phyloP scores from a whole-genome alignment of 306 rosid genomes.

The Pyrus bretschneideri region DNA sequence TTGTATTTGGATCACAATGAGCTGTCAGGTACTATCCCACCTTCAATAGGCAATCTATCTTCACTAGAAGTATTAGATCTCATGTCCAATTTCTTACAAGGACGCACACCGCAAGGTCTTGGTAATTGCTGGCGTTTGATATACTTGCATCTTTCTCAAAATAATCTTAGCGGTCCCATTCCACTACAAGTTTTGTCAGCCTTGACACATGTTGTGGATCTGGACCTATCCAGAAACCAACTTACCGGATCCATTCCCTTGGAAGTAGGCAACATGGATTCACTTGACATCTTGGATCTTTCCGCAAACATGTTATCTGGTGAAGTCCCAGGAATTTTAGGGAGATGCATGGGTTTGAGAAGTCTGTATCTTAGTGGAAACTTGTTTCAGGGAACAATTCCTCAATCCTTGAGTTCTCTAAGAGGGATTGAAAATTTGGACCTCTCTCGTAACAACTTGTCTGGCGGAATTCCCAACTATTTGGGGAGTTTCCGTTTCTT shows the following conservation, averaged over 20 bases:
- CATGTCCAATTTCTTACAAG: not conserved
- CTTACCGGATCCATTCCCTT: too few species aligned
- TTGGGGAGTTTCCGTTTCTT: not conserved
- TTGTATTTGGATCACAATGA: not conserved
- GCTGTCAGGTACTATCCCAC: slow-evolving; percentile 14
- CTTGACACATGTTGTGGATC: not conserved
- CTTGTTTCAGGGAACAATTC: slow-evolving; percentile 17
- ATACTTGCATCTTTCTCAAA: not conserved
- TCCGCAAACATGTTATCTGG: not conserved
- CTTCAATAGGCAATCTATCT: slow-evolving; percentile 23
- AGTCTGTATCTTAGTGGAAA: slow-evolving; percentile 6
- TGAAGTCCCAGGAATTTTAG: slow-evolving; percentile 8
- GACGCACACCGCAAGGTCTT: slow-evolving; percentile 6
- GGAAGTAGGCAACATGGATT: not conserved
- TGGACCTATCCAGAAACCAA: not conserved
- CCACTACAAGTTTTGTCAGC: slow-evolving; percentile 16
- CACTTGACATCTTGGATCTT: slow-evolving; percentile 2
- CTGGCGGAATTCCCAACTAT: slow-evolving; percentile 2
- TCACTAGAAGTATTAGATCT: not conserved
- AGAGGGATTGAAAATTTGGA: slow-evolving; percentile 11
- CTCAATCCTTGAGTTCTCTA: slow-evolving; percentile 3
- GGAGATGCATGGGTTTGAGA: slow-evolving; percentile 8
- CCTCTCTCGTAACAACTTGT: slow-evolving; percentile 21
- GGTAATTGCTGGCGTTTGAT: slow-evolving; percentile 1
- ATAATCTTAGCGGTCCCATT: slow-evolving; percentile 10